A percentile compares a stretch with the other conserved stretches of the same genome.
Evolutionary conservation across 2,329 filamentous ascomycete genomes (phyloP).

Genomic region (Rhexocercosporidium sp.): DNA sequence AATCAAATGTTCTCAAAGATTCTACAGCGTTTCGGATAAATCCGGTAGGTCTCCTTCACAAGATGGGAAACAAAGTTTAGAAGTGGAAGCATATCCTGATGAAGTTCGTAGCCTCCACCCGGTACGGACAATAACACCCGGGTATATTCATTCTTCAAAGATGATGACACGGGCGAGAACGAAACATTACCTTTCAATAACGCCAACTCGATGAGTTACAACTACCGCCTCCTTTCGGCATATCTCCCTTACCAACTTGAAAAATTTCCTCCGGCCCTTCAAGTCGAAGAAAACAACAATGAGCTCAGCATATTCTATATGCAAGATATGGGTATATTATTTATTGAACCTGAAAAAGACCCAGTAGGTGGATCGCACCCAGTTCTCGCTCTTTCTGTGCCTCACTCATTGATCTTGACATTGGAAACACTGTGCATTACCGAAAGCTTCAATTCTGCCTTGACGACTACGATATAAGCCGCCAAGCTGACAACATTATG

Average conservation of each 20-base stretch:
- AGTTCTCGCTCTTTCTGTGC: neutral
- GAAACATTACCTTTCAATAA: neutral
- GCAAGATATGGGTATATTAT: neutral
- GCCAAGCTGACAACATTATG: neutral
- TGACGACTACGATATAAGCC: neutral
- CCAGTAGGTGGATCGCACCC: neutral
- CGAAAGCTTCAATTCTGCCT: neutral
- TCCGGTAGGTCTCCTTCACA: neutral
- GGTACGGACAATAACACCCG: too few relatives aligned
- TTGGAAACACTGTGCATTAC: neutral
- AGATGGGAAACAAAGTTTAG: neutral
- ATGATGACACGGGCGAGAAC: neutral
- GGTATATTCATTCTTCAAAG: neutral
- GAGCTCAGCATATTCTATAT: neutral
- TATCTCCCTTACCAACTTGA: neutral
- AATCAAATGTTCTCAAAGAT: neutral
- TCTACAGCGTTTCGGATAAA: neutral
- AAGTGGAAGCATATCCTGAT: neutral
- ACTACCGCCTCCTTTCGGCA: neutral
- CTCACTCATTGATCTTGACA: neutral
- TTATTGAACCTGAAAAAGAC: neutral
- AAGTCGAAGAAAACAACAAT: neutral
- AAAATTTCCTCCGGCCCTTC: neutral
- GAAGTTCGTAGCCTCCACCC: neutral
- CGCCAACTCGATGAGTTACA: neutral